phyloP scores from a whole-genome alignment of 208 protist genomes.

The Phytomonas sp. region DNA sequence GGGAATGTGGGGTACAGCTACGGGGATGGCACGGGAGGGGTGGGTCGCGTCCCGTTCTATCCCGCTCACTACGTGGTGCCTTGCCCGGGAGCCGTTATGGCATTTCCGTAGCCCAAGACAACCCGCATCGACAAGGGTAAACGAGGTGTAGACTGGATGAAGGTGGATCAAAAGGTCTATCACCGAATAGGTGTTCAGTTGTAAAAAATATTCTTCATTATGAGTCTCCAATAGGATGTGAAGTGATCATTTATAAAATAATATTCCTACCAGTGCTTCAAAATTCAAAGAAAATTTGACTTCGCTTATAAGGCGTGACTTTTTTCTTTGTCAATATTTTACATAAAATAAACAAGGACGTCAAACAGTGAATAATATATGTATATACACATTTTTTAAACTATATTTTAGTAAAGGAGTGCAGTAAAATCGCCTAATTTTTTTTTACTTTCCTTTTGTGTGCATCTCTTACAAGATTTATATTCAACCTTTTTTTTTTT shows the following conservation, averaged over 20 bases:
- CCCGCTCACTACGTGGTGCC: background rate
- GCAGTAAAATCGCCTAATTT: conserved; percentile 6
- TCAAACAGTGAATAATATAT: conserved; percentile 4
- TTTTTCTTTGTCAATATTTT: conserved; percentile 11
- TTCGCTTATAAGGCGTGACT: conserved; percentile 5
- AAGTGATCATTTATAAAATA: background rate
- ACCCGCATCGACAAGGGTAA: background rate
- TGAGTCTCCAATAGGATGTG: background rate
- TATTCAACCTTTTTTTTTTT: conserved; percentile 8
- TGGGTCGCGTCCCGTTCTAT: background rate
- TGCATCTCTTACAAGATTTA: background rate
- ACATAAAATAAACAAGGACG: background rate
- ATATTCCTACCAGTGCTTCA: background rate
- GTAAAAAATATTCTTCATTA: background rate
- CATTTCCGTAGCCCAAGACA: background rate
- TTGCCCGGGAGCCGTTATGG: background rate
- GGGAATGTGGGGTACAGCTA: background rate
- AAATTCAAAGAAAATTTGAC: background rate
- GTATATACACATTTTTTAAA: background rate
- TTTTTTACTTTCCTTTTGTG: conserved; percentile 2
- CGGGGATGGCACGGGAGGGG: background rate
- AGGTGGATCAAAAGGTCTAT: background rate
- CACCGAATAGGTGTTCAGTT: background rate
- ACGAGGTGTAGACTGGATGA: background rate
- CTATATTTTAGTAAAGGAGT: conserved; percentile 1